Percentiles rank a stretch among this genome's conserved stretches.
phyloP scores from a whole-genome alignment of 202 grass and related monocot genomes.

The Panicum virgatum region DNA sequence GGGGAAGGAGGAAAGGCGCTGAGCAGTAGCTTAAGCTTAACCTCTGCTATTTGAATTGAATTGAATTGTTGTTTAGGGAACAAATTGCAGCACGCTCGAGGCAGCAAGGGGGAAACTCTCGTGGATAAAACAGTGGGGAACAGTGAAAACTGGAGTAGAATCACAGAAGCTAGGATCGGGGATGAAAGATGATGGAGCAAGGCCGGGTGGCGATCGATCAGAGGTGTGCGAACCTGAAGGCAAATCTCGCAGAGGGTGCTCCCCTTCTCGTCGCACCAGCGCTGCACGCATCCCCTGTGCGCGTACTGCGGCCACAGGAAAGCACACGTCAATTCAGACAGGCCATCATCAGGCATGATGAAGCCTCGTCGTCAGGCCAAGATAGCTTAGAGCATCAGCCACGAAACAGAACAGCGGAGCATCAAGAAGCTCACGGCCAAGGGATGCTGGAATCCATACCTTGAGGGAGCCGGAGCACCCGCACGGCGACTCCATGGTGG shows the following conservation, averaged over 20 bases:
- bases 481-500: slow-evolving; percentile 92
- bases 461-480: slow-evolving; percentile 88
- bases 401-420: not conserved
- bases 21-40: not conserved
- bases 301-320: slow-evolving; percentile 58
- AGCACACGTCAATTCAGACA: not conserved
- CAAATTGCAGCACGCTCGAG: not conserved
- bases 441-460: slow-evolving; percentile 33
- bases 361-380: not conserved
- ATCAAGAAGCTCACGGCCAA: not conserved
- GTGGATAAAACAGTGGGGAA: slow-evolving; percentile 35
- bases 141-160: not conserved
- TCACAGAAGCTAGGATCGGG: not conserved
- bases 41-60: not conserved
- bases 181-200: not conserved
- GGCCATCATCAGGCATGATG: not conserved
- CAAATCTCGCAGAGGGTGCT: slow-evolving; percentile 90
- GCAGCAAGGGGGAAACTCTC: not conserved
- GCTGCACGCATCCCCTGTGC: slow-evolving; percentile 86
- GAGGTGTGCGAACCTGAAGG: slow-evolving; percentile 54
- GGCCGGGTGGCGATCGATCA: not conserved
- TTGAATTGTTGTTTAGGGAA: not conserved
- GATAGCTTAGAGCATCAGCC: not conserved
- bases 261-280: slow-evolving; percentile 97
- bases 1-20: not conserved